Evolutionary conservation across 192 early-diverging fungal genomes (phyloP), one percentile per base, ranked within the genome.

Genomic region (Umbelopsis sp.): DNA sequence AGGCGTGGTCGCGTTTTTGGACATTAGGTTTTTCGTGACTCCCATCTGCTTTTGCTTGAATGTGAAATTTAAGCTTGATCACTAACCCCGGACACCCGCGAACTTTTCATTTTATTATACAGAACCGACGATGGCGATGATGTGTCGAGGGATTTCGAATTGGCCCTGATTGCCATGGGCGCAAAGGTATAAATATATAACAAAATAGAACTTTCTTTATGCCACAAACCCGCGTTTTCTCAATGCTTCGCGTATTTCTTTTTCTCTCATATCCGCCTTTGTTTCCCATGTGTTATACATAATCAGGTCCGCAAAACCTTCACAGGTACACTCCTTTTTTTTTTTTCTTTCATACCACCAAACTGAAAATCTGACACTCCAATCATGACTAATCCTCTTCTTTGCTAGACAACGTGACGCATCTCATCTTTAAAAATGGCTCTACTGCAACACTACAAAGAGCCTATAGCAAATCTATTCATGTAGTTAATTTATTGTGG

Each of bases 81-180:
- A 41, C 37, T 41, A 41, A 41, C 37, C 35, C 37, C 37, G 37
- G 37, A 1, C 37, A 6, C 1, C 10, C 37, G 2, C 37, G 7
- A 6, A 2, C 23, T 65, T 47, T 30, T 68, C 5, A 20, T 65
- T 37, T 21, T 49, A 44, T 8, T 10, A 12, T 10, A 35, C 25
- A 78, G 76, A 49, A 78, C 76, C 3, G 76, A 78, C n/a, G 76
- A 78, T 45, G 76, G 76, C 0, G 76, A 78, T 45, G 71, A 78
- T 73, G 76, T 73, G 3, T 73, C 76, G 15, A 23, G 61, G 21
- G 73, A 73, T 47, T 73, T 78, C 66, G 76, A 78, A 55, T 51
- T 30, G 30, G 68, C 64, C 44, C 30, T 78, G 27, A 48, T 67
- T 25, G 65, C 64, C 4, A 73, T 78, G 76, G 76, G 76, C 30